Evolutionary conservation across 768 basidiomycete genomes (phyloP).

Genomic region (Candolleomyces efflorescens): DNA sequence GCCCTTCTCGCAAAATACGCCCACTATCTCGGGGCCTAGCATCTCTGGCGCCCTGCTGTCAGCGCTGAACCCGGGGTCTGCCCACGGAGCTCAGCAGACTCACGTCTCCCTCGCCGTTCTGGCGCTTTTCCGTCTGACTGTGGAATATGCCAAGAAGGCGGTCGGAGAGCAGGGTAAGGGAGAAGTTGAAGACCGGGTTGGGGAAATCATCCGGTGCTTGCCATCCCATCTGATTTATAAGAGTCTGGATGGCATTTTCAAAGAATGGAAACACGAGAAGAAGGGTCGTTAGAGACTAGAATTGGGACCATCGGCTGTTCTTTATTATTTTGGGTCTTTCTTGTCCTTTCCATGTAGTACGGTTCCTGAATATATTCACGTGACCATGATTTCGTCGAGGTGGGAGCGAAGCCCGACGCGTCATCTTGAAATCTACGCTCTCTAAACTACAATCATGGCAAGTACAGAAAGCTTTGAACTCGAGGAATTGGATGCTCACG

Average conservation of each 20-base stretch:
- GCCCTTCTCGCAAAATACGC: constrained; percentile 60
- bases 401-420: constrained; percentile 3
- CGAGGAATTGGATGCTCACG: constrained; percentile 5
- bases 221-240: constrained; percentile 87
- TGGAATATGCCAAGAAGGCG: constrained; percentile 77
- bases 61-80: constrained; percentile 69
- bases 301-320: constrained; percentile 13
- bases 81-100: constrained; percentile 86
- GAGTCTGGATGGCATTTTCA: constrained; percentile 92
- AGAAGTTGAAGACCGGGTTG: constrained; percentile 72
- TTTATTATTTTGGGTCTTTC: background rate
- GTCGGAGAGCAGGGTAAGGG: constrained; percentile 54
- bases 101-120: constrained; percentile 92
- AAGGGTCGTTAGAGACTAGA: constrained; percentile 45
- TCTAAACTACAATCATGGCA: constrained; percentile 30
- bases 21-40: constrained; percentile 55
- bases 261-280: constrained; percentile 85
- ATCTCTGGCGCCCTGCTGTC: constrained; percentile 67
- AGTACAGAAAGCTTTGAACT: constrained; percentile 7
- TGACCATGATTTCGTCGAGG: constrained; percentile 4
- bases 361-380: background rate
- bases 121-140: constrained; percentile 81
- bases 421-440: constrained; percentile 10
- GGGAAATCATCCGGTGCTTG: constrained; percentile 86
- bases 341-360: background rate